A percentile compares a stretch with the other conserved stretches of the same genome.
Conservation (phyloP, 805 yeast species). For the Lipomyces spencermartinsiae region DNA sequence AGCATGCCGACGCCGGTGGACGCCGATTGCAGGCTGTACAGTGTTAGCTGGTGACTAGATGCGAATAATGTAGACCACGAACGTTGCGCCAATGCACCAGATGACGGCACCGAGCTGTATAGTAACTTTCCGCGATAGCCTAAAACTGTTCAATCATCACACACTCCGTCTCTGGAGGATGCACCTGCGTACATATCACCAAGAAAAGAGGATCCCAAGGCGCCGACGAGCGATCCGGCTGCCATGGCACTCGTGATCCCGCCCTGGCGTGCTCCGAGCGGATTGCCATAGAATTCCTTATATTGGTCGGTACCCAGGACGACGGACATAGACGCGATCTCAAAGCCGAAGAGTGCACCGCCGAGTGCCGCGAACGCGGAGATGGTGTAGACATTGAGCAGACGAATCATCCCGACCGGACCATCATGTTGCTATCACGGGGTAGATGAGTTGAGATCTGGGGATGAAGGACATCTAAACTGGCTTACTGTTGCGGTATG, state of each 20-base stretch:
- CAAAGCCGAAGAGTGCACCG: conserved; percentile 75
- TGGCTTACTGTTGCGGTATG: no score
- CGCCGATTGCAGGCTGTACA: conserved; percentile 47
- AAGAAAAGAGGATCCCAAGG: conserved; percentile 67
- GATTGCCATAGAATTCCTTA: conserved; percentile 57
- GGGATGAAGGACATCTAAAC: no score
- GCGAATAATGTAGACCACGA: conserved; percentile 68
- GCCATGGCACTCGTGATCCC: conserved; percentile 62
- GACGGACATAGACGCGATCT: conserved; percentile 77
- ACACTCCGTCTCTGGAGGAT: conserved; percentile 43
- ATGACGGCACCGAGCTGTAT: conserved; percentile 45
- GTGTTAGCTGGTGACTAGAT: conserved; percentile 57
- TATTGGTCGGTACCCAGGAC: conserved; percentile 63
- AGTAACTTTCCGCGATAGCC: conserved; percentile 52
- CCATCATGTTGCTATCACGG: no score
- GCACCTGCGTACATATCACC: conserved; percentile 79
- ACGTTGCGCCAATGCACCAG: conserved; percentile 52
- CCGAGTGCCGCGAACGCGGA: no score
- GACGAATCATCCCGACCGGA: conserved; percentile 27
- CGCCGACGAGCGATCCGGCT: conserved; percentile 53
- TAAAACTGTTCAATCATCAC: not conserved
- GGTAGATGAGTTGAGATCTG: no score
- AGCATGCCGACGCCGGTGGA: conserved; percentile 40
- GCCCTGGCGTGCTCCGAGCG: conserved; percentile 68
- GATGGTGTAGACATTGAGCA: conserved; percentile 47